phyloP scores from a whole-genome alignment of 257 asterid genomes.

The Solanum peruvianum region DNA sequence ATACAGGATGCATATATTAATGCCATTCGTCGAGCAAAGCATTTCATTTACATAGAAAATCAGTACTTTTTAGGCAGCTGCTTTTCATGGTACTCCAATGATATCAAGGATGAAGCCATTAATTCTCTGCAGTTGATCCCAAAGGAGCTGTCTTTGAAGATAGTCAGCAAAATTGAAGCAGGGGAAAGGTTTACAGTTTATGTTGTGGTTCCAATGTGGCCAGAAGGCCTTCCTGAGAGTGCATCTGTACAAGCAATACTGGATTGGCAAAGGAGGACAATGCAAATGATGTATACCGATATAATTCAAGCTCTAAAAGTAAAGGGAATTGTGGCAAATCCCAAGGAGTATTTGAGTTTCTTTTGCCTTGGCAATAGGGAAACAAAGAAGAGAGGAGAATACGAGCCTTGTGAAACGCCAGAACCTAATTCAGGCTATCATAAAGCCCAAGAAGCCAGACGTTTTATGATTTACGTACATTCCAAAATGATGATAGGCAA shows the following conservation, averaged over 20 bases:
- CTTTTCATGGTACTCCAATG: background rate
- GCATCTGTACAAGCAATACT: background rate
- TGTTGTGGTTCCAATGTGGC: conserved; percentile 8
- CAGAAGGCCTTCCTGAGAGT: conserved; percentile 4
- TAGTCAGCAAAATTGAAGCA: background rate
- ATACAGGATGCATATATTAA: conserved; percentile 6
- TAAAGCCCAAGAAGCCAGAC: conserved; percentile 1
- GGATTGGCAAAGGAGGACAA: conserved; percentile 8
- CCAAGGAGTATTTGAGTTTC: background rate
- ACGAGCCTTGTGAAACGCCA: conserved; percentile 1
- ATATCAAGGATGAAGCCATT: background rate
- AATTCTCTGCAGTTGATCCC: background rate
- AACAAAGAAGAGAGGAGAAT: conserved; percentile 1
- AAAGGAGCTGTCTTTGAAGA: conserved; percentile 3
- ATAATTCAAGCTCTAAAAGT: background rate
- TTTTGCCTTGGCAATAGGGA: conserved; percentile 7
- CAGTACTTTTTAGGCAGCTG: conserved; percentile 6
- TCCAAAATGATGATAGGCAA: conserved; percentile 8
- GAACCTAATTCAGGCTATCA: background rate
- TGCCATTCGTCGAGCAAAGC: conserved; percentile 7
- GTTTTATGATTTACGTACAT: conserved; percentile 6
- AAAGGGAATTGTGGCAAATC: background rate
- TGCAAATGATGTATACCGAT: conserved; percentile 6
- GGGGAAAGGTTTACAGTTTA: background rate
- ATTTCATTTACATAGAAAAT: conserved; percentile 3